Evolutionary conservation across 768 basidiomycete species (phyloP).

Genomic region (Pisolithus microcarpus): DNA sequence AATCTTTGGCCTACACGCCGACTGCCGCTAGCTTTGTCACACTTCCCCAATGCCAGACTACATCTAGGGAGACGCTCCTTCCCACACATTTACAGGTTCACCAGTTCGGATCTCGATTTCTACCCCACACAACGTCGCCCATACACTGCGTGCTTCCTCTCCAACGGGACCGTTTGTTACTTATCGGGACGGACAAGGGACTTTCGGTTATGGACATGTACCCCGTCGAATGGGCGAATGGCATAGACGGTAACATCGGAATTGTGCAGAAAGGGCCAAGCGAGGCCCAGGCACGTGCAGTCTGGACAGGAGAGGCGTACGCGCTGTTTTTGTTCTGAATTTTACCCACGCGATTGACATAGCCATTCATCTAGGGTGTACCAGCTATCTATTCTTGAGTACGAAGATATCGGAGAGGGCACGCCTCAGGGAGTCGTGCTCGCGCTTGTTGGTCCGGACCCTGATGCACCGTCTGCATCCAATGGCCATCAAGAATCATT

Average conservation of each 20-base stretch:
- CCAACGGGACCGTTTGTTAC: constrained; percentile 53
- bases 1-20: constrained; percentile 10
- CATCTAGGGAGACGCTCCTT: constrained; percentile 44
- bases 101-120: constrained; percentile 79
- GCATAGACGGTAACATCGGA: constrained; percentile 32
- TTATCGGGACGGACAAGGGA: constrained; percentile 75
- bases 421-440: constrained; percentile 70
- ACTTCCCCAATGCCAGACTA: constrained; percentile 25
- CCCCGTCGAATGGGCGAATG: constrained; percentile 55
- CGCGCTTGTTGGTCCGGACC: constrained; percentile 61
- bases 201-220: constrained; percentile 80
- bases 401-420: constrained; percentile 48
- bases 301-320: constrained; percentile 79
- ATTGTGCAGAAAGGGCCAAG: constrained; percentile 51
- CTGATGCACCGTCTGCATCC: constrained; percentile 33
- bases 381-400: constrained; percentile 72
- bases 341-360: not conserved
- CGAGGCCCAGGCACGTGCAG: constrained; percentile 57
- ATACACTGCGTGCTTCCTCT: constrained; percentile 74
- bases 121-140: constrained; percentile 69
- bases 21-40: constrained; percentile 20
- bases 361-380: constrained; percentile 44
- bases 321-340: constrained; percentile 12
- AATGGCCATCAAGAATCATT: constrained; percentile 48
- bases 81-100: constrained; percentile 65